Percentiles rank a stretch among this genome's conserved stretches.
Evolutionary conservation across 345 rosid species (phyloP).

Genomic region (Abelmoschus esculentus): DNA sequence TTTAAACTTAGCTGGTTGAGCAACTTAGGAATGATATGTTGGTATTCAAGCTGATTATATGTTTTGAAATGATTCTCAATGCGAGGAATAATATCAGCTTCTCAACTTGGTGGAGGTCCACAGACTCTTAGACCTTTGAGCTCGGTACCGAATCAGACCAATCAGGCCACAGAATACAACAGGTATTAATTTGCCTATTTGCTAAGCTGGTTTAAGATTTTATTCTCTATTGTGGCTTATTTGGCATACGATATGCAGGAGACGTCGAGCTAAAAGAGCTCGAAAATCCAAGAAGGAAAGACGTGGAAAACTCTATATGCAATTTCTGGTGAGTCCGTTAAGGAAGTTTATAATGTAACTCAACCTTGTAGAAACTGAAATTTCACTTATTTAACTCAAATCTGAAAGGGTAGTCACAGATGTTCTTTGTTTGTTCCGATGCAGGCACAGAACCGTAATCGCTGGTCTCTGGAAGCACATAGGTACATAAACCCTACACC

Average conservation of each 20-base stretch:
- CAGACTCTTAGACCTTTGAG: not conserved
- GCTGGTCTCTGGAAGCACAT: conserved; percentile 10
- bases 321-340: conserved; percentile 14
- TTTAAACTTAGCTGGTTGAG: not conserved
- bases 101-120: not conserved
- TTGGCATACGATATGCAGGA: not conserved
- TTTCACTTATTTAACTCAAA: not conserved
- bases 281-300: not conserved
- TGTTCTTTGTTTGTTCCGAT: not conserved
- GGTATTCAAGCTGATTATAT: conserved; percentile 6
- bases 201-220: not conserved
- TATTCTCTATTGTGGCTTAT: conserved; percentile 2
- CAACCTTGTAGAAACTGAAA: too few relatives aligned
- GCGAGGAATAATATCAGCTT: not conserved
- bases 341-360: not conserved
- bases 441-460: not conserved
- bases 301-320: not conserved
- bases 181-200: not conserved
- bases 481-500: not conserved
- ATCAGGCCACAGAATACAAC: not conserved
- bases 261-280: not conserved
- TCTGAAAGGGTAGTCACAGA: not conserved
- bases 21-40: not conserved
- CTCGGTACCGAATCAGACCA: not conserved
- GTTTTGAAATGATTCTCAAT: not conserved